Evolutionary conservation across 2,329 filamentous ascomycete genomes (phyloP).

Genomic region (Talaromyces sp.): DNA sequence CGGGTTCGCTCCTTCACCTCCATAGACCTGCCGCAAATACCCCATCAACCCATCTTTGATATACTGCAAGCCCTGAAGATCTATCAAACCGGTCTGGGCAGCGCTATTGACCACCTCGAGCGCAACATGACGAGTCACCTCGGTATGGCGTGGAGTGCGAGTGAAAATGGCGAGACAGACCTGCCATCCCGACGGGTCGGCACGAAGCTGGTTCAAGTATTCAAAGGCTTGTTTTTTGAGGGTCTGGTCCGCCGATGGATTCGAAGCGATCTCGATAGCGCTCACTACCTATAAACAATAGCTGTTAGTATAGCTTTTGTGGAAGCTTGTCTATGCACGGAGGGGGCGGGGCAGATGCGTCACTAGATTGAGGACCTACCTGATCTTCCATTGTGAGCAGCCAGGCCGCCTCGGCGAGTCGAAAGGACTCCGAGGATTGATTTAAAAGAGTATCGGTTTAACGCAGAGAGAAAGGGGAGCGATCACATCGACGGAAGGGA

Average conservation of each 20-base stretch:
- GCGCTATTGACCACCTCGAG: slow-evolving; percentile 93
- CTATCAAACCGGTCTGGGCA: slow-evolving; percentile 74
- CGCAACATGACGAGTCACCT: slow-evolving; percentile 83
- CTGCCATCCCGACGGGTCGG: slow-evolving; percentile 85
- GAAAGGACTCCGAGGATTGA: slow-evolving; percentile 25
- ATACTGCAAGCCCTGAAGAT: slow-evolving; percentile 67
- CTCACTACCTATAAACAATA: slow-evolving; percentile 70
- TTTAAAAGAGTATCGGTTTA: not conserved
- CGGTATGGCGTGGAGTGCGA: slow-evolving; percentile 69
- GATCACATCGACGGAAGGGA: slow-evolving; percentile 15
- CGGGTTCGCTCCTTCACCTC: slow-evolving; percentile 53
- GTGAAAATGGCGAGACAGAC: slow-evolving; percentile 84
- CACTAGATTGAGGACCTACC: slow-evolving; percentile 30
- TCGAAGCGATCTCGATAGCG: slow-evolving; percentile 91
- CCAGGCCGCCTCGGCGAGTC: slow-evolving; percentile 34
- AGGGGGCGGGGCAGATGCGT: slow-evolving; percentile 25
- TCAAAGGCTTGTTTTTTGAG: slow-evolving; percentile 73
- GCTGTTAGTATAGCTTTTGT: not conserved
- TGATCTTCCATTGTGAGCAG: slow-evolving; percentile 46
- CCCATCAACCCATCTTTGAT: slow-evolving; percentile 79
- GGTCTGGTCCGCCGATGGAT: slow-evolving; percentile 70
- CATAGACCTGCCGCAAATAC: slow-evolving; percentile 77
- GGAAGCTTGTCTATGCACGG: slow-evolving; percentile 9
- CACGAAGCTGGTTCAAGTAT: slow-evolving; percentile 67
- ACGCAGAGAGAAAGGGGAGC: not conserved